phyloP scores from a whole-genome alignment of 225 moss, liverwort and hornwort genomes.

The Sphagnum tenellum region DNA sequence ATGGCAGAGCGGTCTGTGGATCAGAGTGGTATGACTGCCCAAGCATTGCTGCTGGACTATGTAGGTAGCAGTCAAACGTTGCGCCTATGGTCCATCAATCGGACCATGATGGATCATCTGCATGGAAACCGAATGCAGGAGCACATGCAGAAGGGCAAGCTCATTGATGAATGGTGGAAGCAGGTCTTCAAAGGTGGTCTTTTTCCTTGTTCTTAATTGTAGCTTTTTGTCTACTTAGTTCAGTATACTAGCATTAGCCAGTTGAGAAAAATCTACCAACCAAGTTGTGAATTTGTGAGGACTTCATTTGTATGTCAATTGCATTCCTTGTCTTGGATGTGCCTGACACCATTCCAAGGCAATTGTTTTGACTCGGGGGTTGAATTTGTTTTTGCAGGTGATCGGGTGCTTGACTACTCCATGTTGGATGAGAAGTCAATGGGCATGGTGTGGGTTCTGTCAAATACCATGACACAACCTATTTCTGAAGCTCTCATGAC shows the following conservation, averaged over 20 bases:
- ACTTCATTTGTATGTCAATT: no score
- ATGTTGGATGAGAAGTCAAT: conserved; percentile 92
- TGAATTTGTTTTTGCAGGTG: conserved; percentile 32
- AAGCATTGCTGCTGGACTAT: conserved; percentile 86
- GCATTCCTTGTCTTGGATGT: no score
- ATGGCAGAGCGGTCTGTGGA: conserved; percentile 95
- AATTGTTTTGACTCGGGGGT: no score
- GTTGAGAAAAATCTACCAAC: no score
- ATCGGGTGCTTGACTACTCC: conserved; percentile 86
- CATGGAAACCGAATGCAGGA: conserved; percentile 89
- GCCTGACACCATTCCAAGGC: no score
- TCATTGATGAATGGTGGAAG: conserved; percentile 98
- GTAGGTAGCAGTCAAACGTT: conserved; percentile 92
- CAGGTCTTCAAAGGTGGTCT: conserved; percentile 65
- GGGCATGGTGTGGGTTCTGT: conserved; percentile 99
- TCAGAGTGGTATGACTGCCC: conserved; percentile 63
- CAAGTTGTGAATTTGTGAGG: no score
- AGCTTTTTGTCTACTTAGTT: not conserved
- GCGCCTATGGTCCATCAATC: conserved; percentile 89
- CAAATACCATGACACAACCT: conserved; percentile 94
- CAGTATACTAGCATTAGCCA: no score
- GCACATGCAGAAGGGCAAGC: conserved; percentile 85
- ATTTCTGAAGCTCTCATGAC: conserved; percentile 87
- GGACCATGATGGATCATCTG: conserved; percentile 91
- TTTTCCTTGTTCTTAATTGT: not conserved